These are phyloP conservation scores for Bretziella fagacearum DNA, from an alignment of 2,329 filamentous ascomycete genomes.

Conservation along the genomic window DNA sequence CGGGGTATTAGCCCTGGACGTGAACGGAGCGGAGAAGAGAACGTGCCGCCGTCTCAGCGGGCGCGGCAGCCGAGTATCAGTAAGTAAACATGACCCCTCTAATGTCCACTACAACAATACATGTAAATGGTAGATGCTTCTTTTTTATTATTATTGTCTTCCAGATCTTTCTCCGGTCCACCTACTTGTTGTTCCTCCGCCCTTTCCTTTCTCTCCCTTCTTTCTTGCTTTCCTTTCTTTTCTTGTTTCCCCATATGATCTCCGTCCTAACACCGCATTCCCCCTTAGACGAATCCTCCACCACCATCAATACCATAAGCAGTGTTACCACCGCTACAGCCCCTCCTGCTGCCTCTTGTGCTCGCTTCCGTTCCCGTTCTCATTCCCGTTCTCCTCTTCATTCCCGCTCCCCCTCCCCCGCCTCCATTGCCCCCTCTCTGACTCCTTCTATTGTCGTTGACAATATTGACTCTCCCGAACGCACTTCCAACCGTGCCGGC, in stretches of 20 bases:
- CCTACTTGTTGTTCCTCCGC: neutral
- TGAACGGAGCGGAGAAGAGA: conserved; percentile 18
- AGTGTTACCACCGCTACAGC: neutral
- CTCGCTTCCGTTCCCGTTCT: neutral
- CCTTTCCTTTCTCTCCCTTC: neutral
- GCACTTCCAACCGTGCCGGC: neutral
- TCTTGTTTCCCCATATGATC: neutral
- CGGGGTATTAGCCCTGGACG: neutral
- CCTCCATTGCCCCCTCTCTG: neutral
- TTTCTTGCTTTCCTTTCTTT: neutral
- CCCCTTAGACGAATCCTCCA: conserved; percentile 7
- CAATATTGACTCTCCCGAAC: neutral
- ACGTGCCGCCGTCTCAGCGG: conserved; percentile 3
- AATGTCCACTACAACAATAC: neutral
- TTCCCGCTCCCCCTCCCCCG: neutral
- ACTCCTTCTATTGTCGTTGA: conserved; percentile 5
- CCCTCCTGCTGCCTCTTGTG: neutral
- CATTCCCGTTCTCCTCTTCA: neutral
- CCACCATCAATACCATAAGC: conserved; percentile 8
- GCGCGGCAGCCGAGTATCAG: conserved; percentile 1
- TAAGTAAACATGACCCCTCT: conserved; percentile 5
- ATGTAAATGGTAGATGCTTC: neutral
- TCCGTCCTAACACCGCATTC: conserved; percentile 7
- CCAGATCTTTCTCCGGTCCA: neutral
- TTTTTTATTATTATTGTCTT: neutral